Conservation (phyloP, 1,284 basidiomycete genomes). For the Inonotus obliquus region DNA sequence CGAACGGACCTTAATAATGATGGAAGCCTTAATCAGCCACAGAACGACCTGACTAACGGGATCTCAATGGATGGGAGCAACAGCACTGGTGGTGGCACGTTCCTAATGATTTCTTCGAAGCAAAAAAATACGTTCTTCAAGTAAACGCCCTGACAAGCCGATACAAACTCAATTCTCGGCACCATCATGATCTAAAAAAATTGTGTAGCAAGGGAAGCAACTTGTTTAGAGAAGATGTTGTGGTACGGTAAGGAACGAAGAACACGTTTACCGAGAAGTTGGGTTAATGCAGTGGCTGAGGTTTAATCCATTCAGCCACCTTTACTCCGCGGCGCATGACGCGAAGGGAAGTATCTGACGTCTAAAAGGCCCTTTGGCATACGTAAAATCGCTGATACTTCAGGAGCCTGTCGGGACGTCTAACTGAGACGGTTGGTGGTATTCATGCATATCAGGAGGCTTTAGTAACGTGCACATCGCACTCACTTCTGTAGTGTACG, state of each 20-base stretch:
- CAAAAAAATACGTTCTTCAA: not conserved
- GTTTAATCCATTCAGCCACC: not conserved
- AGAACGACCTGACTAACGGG: not conserved
- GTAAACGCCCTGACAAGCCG: not conserved
- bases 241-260: not conserved
- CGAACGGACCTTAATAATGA: conserved; percentile 1
- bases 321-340: not conserved
- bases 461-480: not conserved
- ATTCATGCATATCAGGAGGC: not conserved
- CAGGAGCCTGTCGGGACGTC: not conserved
- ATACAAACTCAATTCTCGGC: not conserved
- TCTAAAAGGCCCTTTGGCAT: not conserved
- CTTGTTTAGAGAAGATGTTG: not conserved
- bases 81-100: not conserved
- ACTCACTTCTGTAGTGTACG: not conserved
- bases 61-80: not conserved
- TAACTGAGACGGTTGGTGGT: not conserved
- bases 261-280: conserved; percentile 1
- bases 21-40: not conserved
- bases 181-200: not conserved
- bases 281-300: conserved; percentile 6
- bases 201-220: not conserved
- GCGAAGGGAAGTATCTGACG: not conserved
- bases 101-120: not conserved
- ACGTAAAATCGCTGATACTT: not conserved